These are phyloP conservation scores for Ampelocalamus luodianensis DNA, from an alignment of 176 grass and related monocot species.

Conservation along the genomic window DNA sequence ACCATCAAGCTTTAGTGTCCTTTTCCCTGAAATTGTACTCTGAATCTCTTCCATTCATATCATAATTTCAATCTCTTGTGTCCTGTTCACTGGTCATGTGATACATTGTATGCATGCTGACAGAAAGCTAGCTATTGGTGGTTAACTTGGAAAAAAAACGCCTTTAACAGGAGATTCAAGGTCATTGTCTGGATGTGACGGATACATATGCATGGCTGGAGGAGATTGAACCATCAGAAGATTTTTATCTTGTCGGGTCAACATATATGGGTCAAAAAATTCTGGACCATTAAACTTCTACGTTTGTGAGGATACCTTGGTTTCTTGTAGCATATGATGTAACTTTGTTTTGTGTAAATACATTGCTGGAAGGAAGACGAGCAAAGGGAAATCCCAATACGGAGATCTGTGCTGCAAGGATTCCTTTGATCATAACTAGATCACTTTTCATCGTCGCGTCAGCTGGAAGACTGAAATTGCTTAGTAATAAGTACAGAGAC, in stretches of 20 bases:
- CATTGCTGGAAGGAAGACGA: background rate
- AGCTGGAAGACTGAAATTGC: conserved; percentile 3
- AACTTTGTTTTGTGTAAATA: conserved; percentile 29
- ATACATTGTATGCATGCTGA: background rate
- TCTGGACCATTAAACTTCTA: conserved; percentile 30
- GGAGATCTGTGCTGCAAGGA: background rate
- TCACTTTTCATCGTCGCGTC: background rate
- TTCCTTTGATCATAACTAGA: background rate
- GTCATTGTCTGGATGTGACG: conserved; percentile 17
- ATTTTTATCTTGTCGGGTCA: conserved; percentile 53
- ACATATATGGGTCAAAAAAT: conserved; percentile 58
- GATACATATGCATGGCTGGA: conserved; percentile 64
- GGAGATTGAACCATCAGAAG: conserved; percentile 43
- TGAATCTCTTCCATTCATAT: background rate
- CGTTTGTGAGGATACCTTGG: background rate
- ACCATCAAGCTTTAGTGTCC: background rate
- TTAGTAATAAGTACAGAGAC: conserved; percentile 29
- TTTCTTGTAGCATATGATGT: conserved; percentile 13
- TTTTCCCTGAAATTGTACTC: background rate
- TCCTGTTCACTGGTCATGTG: background rate
- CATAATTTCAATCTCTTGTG: background rate
- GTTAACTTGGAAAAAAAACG: conserved; percentile 3
- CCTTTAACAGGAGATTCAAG: conserved; percentile 41
- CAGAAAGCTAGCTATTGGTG: conserved; percentile 6
- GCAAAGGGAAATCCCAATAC: background rate